Evolutionary conservation across 1,284 basidiomycete genomes (phyloP).

Genomic region (Ustilago tritici): DNA sequence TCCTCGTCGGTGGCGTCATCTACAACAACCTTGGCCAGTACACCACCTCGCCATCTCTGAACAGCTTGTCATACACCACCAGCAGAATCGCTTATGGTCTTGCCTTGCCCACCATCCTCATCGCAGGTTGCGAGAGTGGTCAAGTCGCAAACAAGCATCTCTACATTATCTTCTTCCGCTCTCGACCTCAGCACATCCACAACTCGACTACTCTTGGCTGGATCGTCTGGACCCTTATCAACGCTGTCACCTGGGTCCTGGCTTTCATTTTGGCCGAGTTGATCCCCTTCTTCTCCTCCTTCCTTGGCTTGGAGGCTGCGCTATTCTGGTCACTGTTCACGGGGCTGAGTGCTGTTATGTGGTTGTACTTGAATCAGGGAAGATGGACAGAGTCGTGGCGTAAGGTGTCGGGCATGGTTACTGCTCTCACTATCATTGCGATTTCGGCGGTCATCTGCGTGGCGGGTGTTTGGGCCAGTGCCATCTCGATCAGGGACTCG

Average conservation of each 20-base stretch:
- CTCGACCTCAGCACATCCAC: conserved; percentile 51
- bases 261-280: conserved; percentile 59
- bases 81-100: conserved; percentile 63
- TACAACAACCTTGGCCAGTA: conserved; percentile 64
- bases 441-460: conserved; percentile 68
- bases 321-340: conserved; percentile 63
- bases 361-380: conserved; percentile 60
- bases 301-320: conserved; percentile 57
- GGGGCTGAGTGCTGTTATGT: conserved; percentile 49
- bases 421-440: conserved; percentile 64
- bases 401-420: conserved; percentile 35
- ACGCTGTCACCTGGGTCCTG: conserved; percentile 55
- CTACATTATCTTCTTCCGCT: conserved; percentile 54
- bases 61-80: conserved; percentile 45
- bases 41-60: conserved; percentile 61
- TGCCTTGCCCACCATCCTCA: conserved; percentile 60
- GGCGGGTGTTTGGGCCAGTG: conserved; percentile 69
- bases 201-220: conserved; percentile 47
- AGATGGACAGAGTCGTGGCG: conserved; percentile 38
- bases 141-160: conserved; percentile 61
- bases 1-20: conserved; percentile 63
- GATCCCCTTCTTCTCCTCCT: conserved; percentile 59
- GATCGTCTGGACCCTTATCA: conserved; percentile 59
- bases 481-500: conserved; percentile 66
- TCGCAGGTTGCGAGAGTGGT: conserved; percentile 60